Conservation (phyloP, 768 basidiomycete species). For the Mycena capillaripes region DNA sequence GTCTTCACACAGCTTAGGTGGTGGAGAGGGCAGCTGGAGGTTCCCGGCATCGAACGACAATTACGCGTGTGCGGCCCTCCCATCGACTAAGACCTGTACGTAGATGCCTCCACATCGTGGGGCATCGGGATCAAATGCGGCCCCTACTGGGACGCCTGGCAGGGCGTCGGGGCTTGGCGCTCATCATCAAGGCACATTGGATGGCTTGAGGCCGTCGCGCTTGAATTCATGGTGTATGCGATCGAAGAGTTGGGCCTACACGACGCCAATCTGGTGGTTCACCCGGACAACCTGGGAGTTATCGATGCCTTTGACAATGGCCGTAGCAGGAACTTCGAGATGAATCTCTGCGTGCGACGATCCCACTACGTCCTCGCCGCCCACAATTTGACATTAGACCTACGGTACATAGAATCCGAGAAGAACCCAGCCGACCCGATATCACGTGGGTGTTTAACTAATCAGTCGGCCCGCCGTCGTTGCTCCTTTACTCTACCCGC, state of each 20-base stretch:
- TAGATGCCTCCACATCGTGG: neutral
- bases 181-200: neutral
- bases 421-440: neutral
- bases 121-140: neutral
- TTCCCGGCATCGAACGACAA: neutral
- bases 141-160: neutral
- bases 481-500: neutral
- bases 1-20: neutral
- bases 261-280: neutral
- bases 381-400: neutral
- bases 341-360: neutral
- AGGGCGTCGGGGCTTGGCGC: neutral
- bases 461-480: neutral
- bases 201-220: neutral
- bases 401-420: neutral
- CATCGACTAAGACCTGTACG: neutral
- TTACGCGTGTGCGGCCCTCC: neutral
- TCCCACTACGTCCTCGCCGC: neutral
- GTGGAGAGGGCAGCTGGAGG: slow-evolving; percentile 31
- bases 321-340: neutral
- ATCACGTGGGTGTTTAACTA: neutral
- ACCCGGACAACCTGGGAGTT: neutral
- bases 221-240: neutral
- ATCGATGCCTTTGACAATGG: neutral
- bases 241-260: neutral